A percentile compares a stretch with the other conserved stretches of the same genome.
Evolutionary conservation across 495 filamentous ascomycete genomes (phyloP).

Genomic region (Annulohypoxylon maeteangense): DNA sequence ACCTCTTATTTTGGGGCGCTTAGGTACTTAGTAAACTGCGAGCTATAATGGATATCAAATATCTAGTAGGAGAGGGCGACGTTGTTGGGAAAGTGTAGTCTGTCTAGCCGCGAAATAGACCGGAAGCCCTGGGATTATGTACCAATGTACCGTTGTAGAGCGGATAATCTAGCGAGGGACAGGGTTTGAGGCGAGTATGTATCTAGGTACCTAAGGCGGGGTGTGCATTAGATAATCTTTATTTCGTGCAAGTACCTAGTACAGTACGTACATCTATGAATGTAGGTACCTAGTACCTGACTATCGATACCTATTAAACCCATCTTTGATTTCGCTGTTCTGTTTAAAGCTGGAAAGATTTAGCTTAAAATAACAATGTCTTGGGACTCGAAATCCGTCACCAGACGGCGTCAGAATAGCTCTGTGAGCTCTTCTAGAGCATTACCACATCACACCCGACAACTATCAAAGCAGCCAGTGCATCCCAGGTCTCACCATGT

Average conservation of each 20-base stretch:
- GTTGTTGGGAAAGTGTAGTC: neutral
- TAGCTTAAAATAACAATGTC: slow-evolving; percentile 41
- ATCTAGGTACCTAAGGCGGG: too few relatives aligned
- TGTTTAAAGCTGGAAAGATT: neutral
- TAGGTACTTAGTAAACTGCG: too few relatives aligned
- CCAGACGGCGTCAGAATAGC: slow-evolving; percentile 54
- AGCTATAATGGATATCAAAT: too few relatives aligned
- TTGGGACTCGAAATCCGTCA: slow-evolving; percentile 50
- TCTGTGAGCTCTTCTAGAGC: slow-evolving; percentile 35
- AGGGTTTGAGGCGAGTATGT: too few relatives aligned
- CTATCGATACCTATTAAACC: too few relatives aligned
- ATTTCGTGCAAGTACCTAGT: too few relatives aligned
- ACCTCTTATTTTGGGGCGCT: too few relatives aligned
- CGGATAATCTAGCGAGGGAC: neutral
- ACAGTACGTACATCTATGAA: too few relatives aligned
- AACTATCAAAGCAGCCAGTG: slow-evolving; percentile 43
- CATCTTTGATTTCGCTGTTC: too few relatives aligned
- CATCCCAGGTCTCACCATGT: slow-evolving; percentile 65
- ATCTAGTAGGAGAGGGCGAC: neutral
- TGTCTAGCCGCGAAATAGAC: neutral
- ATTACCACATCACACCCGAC: slow-evolving; percentile 40
- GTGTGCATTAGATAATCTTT: too few relatives aligned
- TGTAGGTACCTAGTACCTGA: neutral
- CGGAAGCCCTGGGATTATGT: too few relatives aligned
- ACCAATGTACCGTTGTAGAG: too few relatives aligned